A percentile compares a stretch with the other conserved stretches of the same genome.
phyloP scores from a whole-genome alignment of 371 early-diverging fungal species.

The Apophysomyces ossiformis region DNA sequence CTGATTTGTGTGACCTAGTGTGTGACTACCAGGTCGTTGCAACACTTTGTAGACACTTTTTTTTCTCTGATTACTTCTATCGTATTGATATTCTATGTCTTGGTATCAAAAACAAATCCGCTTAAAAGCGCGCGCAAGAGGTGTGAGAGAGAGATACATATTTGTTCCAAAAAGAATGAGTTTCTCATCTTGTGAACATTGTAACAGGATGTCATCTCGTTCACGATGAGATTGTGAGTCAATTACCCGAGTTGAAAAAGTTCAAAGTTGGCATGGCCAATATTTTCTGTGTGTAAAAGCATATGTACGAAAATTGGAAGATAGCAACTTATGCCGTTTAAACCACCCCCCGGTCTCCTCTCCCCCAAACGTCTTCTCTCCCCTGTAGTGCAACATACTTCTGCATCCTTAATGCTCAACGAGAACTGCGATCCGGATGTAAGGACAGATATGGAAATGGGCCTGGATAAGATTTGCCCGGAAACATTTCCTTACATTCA shows the following conservation, averaged over 20 bases:
- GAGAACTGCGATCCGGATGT: conserved; percentile 87
- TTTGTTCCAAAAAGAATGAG: neutral
- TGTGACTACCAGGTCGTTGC: neutral
- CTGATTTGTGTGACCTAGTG: too few species aligned
- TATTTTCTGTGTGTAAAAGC: conserved; percentile 70
- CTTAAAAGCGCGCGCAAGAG: conserved; percentile 18
- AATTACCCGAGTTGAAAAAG: conserved; percentile 66
- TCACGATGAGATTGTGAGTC: conserved; percentile 69
- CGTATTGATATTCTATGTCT: conserved; percentile 12
- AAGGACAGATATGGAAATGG: conserved; percentile 76
- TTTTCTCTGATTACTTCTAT: neutral
- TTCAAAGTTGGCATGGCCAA: conserved; percentile 86
- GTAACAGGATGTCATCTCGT: conserved; percentile 79
- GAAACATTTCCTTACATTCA: conserved; percentile 81
- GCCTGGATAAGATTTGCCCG: conserved; percentile 76
- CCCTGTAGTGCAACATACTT: conserved; percentile 83
- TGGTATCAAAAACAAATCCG: conserved; percentile 33
- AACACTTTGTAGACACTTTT: neutral
- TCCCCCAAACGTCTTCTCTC: neutral
- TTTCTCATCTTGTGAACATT: neutral
- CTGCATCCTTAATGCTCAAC: conserved; percentile 87
- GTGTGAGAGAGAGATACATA: conserved; percentile 9
- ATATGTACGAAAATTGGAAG: too few species aligned
- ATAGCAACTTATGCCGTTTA: neutral
- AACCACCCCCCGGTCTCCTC: neutral